phyloP scores from a whole-genome alignment of 2,329 filamentous ascomycete genomes.

The Capronia coronata region DNA sequence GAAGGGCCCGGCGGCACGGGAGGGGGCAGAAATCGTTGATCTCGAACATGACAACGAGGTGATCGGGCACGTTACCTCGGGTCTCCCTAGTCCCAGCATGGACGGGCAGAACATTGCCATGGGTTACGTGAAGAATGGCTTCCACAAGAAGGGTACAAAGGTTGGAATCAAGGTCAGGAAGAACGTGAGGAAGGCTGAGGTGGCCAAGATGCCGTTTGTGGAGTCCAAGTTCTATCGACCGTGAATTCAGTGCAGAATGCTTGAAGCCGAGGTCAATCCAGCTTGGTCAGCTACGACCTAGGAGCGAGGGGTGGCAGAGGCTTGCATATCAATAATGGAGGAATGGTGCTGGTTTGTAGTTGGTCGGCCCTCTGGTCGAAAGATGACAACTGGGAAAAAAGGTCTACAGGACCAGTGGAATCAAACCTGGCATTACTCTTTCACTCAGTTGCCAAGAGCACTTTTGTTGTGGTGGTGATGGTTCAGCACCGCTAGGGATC shows the following conservation, averaged over 20 bases:
- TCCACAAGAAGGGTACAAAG: conserved; percentile 79
- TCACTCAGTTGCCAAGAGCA: no score
- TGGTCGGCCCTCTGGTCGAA: no score
- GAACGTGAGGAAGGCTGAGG: conserved; percentile 64
- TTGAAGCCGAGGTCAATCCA: no score
- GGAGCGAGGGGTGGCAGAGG: no score
- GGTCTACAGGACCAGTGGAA: no score
- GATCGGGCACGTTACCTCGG: conserved; percentile 79
- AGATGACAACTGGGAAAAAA: no score
- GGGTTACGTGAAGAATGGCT: conserved; percentile 77
- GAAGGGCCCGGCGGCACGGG: conserved; percentile 74
- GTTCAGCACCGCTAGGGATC: no score
- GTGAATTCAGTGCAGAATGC: background rate
- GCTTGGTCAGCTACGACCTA: no score
- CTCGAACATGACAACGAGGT: conserved; percentile 49
- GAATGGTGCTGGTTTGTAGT: no score
- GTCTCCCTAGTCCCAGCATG: conserved; percentile 78
- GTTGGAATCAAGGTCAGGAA: conserved; percentile 71
- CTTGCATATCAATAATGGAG: no score
- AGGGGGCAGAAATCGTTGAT: conserved; percentile 73
- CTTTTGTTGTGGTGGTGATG: no score
- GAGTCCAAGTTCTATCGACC: conserved; percentile 65
- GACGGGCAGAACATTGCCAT: conserved; percentile 85
- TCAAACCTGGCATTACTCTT: no score
- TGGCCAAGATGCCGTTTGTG: conserved; percentile 86